Base-by-base conservation (phyloP, 2,329 filamentous ascomycete species). In the Neofusicoccum umdonicola region DNA sequence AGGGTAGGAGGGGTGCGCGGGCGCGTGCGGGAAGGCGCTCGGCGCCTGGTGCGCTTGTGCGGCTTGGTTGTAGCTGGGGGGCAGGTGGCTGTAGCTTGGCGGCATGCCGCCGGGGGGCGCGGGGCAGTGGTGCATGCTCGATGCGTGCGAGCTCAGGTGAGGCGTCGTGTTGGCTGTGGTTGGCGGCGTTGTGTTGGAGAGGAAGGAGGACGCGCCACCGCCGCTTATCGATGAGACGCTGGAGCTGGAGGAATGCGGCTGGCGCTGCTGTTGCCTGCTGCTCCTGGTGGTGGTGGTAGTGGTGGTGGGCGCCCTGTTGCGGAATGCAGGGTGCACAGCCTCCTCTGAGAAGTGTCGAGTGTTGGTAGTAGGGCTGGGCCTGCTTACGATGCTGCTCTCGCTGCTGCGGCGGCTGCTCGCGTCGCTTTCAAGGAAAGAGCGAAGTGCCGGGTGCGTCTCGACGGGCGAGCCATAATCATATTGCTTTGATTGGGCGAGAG, bases 311-410 rank as follows among this genome's bases (percentile, higher is more conserved):
- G 19, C 52, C 54, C 15, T 34, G 42, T 13, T 35, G 31, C 56
- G 56, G 56, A 47, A 60, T 15, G 56, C 56, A 7, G 56, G 56
- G 42, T 60, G 56, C n/a, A 60, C 42, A 2, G 56, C 56, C 17
- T 60, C 56, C 17, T 47, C 56, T 1, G 56, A 39, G 56, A 60
- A 47, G 7, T 35, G 22, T 5, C 27, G 27, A 8, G 9, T 6
- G 8, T 9, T 60, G 42, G 11, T 19, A 4, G 13, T 42, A 13
- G 37, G 6, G 13, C 3, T 4, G 13, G 39, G 12, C 15, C 4
- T 41, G 42, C 41, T 60, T 31, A 31, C 27, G 42, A 45, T 12
- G 27, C 56, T 15, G 56, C 56, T 47, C 4, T 47, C 27, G 56
- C 56, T 60, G 42, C 56, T 45, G n/a, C 56, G 41, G 8, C 42